These are phyloP conservation scores for Psilocybe mexicana DNA, from an alignment of 1,284 basidiomycete genomes.

Conservation along the genomic window DNA sequence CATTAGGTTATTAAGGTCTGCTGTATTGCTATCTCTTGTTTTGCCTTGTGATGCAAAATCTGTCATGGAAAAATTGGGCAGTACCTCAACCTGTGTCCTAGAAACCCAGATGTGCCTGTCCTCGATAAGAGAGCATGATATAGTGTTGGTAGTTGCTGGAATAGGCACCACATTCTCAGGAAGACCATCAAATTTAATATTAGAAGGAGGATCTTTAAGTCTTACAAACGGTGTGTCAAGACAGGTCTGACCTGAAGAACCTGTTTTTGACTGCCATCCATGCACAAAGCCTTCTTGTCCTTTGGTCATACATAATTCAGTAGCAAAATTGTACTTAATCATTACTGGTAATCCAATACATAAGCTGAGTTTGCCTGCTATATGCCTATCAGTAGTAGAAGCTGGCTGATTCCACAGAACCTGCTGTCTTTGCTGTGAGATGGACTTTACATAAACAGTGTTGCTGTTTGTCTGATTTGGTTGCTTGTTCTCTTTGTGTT, in stretches of 20 bases:
- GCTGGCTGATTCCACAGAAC: conserved; percentile 15
- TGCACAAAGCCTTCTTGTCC: conserved; percentile 27
- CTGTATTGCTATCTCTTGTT: conserved; percentile 17
- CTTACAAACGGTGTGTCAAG: no score
- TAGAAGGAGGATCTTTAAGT: no score
- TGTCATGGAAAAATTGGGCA: no score
- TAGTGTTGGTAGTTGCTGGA: not conserved
- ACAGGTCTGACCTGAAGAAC: no score
- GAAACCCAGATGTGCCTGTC: no score
- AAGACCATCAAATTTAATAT: no score
- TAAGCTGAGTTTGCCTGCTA: conserved; percentile 17
- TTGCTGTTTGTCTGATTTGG: no score
- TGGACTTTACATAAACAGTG: not conserved
- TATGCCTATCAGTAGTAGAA: conserved; percentile 12
- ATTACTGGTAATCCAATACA: conserved; percentile 26
- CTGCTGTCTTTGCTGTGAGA: conserved; percentile 11
- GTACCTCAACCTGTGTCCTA: no score
- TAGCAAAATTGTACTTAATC: conserved; percentile 26
- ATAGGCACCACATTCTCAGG: conserved; percentile 16
- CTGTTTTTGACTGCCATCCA: conserved; percentile 23
- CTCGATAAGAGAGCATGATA: no score
- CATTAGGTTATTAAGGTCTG: not conserved
- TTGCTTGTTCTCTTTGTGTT: no score
- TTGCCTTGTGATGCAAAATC: conserved; percentile 17
- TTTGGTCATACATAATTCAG: conserved; percentile 29